Evolutionary conservation across 805 yeast genomes (phyloP).

Genomic region (Phaffomyces antillensis): DNA sequence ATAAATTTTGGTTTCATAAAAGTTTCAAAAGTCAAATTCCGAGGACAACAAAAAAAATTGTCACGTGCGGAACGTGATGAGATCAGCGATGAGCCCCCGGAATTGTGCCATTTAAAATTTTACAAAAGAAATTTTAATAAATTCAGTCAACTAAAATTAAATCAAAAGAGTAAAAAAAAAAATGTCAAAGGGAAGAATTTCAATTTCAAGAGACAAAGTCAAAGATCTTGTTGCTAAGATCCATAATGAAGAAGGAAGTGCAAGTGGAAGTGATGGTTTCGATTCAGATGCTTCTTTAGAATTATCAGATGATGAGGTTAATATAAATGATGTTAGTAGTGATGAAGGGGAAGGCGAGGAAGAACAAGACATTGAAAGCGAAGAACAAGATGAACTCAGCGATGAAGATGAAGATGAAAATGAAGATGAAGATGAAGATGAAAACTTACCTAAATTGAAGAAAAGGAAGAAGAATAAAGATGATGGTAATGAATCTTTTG

Average conservation of each 20-base stretch:
- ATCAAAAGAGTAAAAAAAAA: too few species aligned
- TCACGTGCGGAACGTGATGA: neutral
- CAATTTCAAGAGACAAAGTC: slow-evolving; percentile 1
- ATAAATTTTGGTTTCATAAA: neutral
- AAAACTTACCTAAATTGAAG: slow-evolving; percentile 38
- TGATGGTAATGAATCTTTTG: slow-evolving; percentile 73
- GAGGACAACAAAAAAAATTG: neutral
- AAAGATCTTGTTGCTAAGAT: slow-evolving; percentile 6
- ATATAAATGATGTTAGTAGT: slow-evolving; percentile 5
- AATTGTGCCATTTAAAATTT: neutral
- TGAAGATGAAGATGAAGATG: slow-evolving; percentile 31
- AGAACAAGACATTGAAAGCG: slow-evolving; percentile 12
- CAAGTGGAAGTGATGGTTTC: slow-evolving; percentile 6
- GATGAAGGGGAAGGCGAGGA: slow-evolving; percentile 10
- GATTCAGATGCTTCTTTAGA: slow-evolving; percentile 11
- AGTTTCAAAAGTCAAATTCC: neutral
- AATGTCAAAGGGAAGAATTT: slow-evolving; percentile 7
- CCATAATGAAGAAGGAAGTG: slow-evolving; percentile 10
- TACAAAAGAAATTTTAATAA: too few species aligned
- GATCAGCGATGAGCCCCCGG: slow-evolving; percentile 6
- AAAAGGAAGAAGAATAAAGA: slow-evolving; percentile 51
- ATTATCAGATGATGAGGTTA: slow-evolving; percentile 6
- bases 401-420: slow-evolving; percentile 16
- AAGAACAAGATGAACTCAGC: slow-evolving; percentile 1
- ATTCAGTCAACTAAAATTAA: too few species aligned